Conservation (phyloP, 257 asterid genomes). For the Scutellaria minor region DNA sequence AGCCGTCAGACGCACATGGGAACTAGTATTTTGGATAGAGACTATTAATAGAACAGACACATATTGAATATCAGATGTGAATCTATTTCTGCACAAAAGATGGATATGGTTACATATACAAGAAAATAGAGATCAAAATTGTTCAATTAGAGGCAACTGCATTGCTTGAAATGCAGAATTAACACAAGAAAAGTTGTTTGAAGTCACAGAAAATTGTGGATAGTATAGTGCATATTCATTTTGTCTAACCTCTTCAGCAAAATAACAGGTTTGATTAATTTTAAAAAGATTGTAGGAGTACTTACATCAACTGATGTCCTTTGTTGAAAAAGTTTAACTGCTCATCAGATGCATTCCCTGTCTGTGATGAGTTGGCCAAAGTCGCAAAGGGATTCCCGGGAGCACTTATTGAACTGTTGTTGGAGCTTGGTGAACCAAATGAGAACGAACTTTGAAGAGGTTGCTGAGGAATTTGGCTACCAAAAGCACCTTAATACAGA, state of each 20-base stretch:
- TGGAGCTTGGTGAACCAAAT: conserved; percentile 46
- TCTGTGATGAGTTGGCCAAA: conserved; percentile 44
- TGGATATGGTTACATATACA: background rate
- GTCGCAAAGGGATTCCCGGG: conserved; percentile 53
- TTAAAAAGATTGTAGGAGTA: conserved; percentile 3
- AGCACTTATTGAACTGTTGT: conserved; percentile 41
- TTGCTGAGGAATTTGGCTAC: conserved; percentile 46
- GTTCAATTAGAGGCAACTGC: background rate
- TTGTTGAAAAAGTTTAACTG: conserved; percentile 29
- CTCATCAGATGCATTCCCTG: conserved; percentile 40
- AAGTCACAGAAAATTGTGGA: background rate
- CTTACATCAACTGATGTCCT: conserved; percentile 54
- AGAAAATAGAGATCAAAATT: background rate
- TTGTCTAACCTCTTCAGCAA: conserved; percentile 1
- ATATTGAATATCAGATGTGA: background rate
- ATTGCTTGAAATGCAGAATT: background rate
- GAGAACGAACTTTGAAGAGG: conserved; percentile 51
- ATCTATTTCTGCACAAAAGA: background rate
- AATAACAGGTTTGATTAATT: background rate
- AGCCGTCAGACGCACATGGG: conserved; percentile 8
- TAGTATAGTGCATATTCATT: background rate
- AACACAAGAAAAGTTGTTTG: background rate
- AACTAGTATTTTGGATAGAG: background rate
- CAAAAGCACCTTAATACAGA: conserved; percentile 51
- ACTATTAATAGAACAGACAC: background rate